Evolutionary conservation across 140 eudicot species (phyloP), one percentile per base, ranked within the genome.

Genomic region (Stevia rebaudiana): DNA sequence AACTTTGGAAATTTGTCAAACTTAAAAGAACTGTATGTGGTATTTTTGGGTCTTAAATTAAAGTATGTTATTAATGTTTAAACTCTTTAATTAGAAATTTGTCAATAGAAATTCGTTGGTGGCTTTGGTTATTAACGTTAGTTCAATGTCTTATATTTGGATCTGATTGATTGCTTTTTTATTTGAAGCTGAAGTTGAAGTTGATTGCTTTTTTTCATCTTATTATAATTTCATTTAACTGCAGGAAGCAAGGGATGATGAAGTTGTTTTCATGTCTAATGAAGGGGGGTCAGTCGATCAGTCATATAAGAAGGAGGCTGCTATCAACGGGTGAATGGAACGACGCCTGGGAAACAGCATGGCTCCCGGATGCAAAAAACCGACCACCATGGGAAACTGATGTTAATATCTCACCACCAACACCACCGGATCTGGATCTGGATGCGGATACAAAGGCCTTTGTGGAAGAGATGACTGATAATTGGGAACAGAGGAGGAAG

Each of bases 351-450:
- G 98, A 92, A 72, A 74, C 94, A 11, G 95, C 95, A 0, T 92
- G 98, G 98, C 94, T 92, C 17, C 98, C 98, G 0, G 95, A 92
- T 18, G 86, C 77, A 8, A 83, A 83, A 70, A 67, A 68, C 48
- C 85, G 85, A 16, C 86, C 95, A 24, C 89, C 96, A 22, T 92
- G 96, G 96, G 98, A 92, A 49, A 13, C 94, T 35, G 96, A 92
- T 13, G 96, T 92, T 50, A 82, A 82, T 50, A 79, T 92, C 74
- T 78, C 96, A 13, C 74, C 77, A 13, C 3, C 28, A 4, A 22
- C 73, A 31, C 71, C 69, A 8, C 28, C 68, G 33, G 84, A 74
- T 30, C 28, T 79, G 22, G 98, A 92, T 53, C 28, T 79, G 22
- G 98, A 92, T 53, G 47, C 95, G 8, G 96, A 92, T 36, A 92